Conservation (phyloP, 2,329 filamentous ascomycete species). For the Trichoderma harzianum region DNA sequence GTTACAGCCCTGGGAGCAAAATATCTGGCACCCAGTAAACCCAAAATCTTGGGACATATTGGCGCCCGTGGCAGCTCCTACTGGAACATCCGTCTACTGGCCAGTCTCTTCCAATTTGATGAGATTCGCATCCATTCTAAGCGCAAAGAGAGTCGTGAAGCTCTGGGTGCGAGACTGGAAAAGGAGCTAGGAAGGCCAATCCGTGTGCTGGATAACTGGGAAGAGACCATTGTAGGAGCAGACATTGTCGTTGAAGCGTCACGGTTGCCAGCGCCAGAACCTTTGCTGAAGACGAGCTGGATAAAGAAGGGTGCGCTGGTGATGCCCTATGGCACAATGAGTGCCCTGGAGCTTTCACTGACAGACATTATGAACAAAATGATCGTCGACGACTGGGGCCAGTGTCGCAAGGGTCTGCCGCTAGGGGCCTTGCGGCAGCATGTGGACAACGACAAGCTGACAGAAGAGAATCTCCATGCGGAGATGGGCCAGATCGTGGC, state of each 20-base stretch:
- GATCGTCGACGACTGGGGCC: constrained; percentile 18
- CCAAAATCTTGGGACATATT: constrained; percentile 16
- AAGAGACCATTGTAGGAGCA: constrained; percentile 11
- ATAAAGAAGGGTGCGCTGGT: constrained; percentile 11
- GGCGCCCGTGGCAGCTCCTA: constrained; percentile 14
- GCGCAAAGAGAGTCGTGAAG: constrained; percentile 15
- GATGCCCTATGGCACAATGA: constrained; percentile 18
- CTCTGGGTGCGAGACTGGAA: constrained; percentile 7
- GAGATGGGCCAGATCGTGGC: constrained; percentile 18
- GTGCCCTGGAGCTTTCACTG: constrained; percentile 14
- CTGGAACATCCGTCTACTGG: constrained; percentile 16
- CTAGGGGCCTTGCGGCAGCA: constrained; percentile 18
- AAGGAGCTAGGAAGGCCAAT: constrained; percentile 13
- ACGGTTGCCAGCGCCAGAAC: constrained; percentile 9
- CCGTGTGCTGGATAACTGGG: constrained; percentile 13
- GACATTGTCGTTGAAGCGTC: constrained; percentile 17
- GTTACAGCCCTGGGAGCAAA: constrained; percentile 15
- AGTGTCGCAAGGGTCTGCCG: constrained; percentile 18
- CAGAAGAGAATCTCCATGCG: constrained; percentile 16
- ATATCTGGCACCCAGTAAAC: constrained; percentile 10
- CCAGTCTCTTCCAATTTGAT: constrained; percentile 15
- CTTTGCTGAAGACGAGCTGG: constrained; percentile 13
- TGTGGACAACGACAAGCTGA: constrained; percentile 17
- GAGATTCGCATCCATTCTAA: constrained; percentile 15
- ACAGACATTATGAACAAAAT: constrained; percentile 19